Conservation (phyloP, 2,329 filamentous ascomycete species). For the Chalaropsis ovoidea region DNA sequence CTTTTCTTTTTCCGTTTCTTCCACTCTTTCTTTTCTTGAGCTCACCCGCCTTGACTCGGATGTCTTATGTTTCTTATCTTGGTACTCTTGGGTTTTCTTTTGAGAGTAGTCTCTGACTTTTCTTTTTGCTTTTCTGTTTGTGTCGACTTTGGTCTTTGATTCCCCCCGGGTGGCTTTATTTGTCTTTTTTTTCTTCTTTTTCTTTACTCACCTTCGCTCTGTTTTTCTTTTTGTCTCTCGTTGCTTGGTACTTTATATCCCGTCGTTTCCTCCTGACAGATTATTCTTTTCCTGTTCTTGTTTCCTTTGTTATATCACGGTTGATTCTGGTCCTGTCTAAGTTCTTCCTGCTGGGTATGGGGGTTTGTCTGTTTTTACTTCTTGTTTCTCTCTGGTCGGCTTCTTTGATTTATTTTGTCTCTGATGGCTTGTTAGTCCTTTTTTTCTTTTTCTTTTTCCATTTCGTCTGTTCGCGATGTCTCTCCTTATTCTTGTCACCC, state of each 20-base stretch:
- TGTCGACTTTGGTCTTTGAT: slow-evolving; percentile 1
- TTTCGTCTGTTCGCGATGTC: neutral
- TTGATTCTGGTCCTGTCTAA: neutral
- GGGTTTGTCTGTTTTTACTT: neutral
- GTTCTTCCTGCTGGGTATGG: neutral
- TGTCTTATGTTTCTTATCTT: slow-evolving; percentile 8
- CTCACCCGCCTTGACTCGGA: neutral
- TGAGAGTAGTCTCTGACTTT: neutral
- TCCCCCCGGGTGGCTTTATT: slow-evolving; percentile 7
- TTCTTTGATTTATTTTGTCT: neutral
- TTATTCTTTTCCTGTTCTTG: slow-evolving; percentile 7
- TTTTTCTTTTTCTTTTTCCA: neutral
- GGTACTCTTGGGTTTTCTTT: neutral
- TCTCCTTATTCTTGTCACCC: too few relatives aligned
- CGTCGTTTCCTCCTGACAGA: slow-evolving; percentile 15
- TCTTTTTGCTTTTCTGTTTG: neutral
- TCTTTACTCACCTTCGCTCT: neutral
- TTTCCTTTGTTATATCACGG: slow-evolving; percentile 19
- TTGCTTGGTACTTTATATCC: slow-evolving; percentile 8
- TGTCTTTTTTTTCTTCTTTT: slow-evolving; percentile 1
- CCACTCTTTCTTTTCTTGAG: neutral
- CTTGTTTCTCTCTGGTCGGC: neutral
- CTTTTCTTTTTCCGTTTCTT: neutral
- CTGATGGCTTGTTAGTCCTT: neutral
- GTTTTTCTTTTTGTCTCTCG: slow-evolving; percentile 6